Evolutionary conservation across 352 stramenopile species (phyloP).

Genomic region (Pythium biforme): DNA sequence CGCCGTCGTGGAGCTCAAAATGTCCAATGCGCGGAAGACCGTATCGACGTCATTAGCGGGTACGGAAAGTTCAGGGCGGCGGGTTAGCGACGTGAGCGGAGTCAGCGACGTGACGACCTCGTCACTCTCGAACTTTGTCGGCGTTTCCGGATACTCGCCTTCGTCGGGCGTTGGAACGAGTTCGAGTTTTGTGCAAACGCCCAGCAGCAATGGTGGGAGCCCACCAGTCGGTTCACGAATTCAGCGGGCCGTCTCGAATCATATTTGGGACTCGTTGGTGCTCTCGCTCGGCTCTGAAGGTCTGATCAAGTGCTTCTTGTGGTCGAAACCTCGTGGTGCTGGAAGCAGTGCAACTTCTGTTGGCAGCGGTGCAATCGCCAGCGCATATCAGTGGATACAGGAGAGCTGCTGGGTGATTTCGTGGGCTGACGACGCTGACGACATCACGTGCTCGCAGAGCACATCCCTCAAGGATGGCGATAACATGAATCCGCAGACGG

Average conservation of each 20-base stretch:
- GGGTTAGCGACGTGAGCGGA: slow-evolving; percentile 10
- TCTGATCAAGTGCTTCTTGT: slow-evolving; percentile 79
- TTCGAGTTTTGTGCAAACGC: not conserved
- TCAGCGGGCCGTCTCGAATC: slow-evolving; percentile 3
- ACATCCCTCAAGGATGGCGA: slow-evolving; percentile 76
- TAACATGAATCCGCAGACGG: slow-evolving; percentile 81
- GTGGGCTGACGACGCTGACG: slow-evolving; percentile 76
- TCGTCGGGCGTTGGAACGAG: not conserved
- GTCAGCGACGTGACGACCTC: not conserved
- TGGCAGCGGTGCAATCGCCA: not conserved
- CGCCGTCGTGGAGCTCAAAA: slow-evolving; percentile 54
- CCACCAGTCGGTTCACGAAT: not conserved
- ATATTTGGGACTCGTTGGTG: slow-evolving; percentile 69
- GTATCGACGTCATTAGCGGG: slow-evolving; percentile 19
- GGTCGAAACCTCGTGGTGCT: slow-evolving; percentile 60
- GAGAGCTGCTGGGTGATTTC: slow-evolving; percentile 85
- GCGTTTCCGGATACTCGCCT: slow-evolving; percentile 1
- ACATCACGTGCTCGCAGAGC: slow-evolving; percentile 85
- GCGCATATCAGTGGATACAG: slow-evolving; percentile 62
- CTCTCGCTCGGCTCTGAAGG: slow-evolving; percentile 75
- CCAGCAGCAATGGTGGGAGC: not conserved
- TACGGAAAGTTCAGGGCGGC: slow-evolving; percentile 14
- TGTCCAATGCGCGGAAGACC: slow-evolving; percentile 18
- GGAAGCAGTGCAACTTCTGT: slow-evolving; percentile 21
- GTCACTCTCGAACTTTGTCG: slow-evolving; percentile 17